A percentile compares a stretch with the other conserved stretches of the same genome.
Evolutionary conservation across 1,284 basidiomycete species (phyloP).

Genomic region (Ustilago xerochloae): DNA sequence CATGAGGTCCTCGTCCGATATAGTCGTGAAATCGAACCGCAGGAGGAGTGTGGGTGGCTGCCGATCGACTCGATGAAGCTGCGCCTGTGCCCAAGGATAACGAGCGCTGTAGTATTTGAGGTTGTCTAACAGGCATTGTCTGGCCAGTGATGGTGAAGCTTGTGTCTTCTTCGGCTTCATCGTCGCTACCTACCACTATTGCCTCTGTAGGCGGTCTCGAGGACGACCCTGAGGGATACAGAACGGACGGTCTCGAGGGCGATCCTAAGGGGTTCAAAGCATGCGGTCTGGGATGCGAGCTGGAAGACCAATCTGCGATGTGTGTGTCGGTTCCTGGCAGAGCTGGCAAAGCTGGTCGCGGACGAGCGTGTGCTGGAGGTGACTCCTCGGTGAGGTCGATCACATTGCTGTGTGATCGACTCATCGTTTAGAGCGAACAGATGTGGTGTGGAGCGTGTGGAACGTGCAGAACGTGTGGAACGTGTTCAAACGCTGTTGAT

Average conservation of each 20-base stretch:
- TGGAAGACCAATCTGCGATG: constrained; percentile 25
- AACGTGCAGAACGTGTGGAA: neutral
- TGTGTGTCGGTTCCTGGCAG: constrained; percentile 12
- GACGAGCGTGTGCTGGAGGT: constrained; percentile 34
- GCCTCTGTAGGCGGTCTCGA: constrained; percentile 3
- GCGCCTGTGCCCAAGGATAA: neutral
- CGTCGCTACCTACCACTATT: constrained; percentile 40
- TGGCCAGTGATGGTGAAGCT: constrained; percentile 37
- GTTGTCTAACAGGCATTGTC: constrained; percentile 12
- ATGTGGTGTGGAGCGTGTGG: neutral
- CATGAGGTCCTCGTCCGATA: constrained; percentile 35
- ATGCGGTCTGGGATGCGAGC: neutral
- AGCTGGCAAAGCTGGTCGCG: neutral
- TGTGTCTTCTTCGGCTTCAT: constrained; percentile 39
- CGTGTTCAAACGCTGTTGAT: neutral
- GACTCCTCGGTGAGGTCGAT: constrained; percentile 59
- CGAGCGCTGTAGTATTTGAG: constrained; percentile 10
- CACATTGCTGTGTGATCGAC: constrained; percentile 14
- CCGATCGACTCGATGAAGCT: constrained; percentile 1
- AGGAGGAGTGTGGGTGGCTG: neutral
- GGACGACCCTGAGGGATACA: neutral
- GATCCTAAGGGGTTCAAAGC: neutral
- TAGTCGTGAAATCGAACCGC: constrained; percentile 34
- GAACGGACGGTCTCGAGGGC: neutral
- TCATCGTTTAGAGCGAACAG: constrained; percentile 15